Evolutionary conservation across 1,284 basidiomycete genomes (phyloP).

Genomic region (Sporisorium graminicola): DNA sequence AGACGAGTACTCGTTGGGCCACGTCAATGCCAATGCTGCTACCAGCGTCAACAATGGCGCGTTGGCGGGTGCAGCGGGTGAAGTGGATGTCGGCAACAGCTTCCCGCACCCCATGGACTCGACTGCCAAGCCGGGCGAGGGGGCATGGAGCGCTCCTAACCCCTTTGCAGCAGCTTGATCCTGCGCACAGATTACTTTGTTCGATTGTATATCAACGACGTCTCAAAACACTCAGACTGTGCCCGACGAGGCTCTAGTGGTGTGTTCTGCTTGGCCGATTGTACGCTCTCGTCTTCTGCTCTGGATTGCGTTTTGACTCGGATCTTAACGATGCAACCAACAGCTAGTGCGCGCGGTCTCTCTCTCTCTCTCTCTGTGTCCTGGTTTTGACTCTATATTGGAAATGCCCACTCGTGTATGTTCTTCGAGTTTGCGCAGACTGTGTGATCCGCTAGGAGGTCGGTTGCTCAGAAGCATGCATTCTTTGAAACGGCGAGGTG

Average conservation of each 20-base stretch:
- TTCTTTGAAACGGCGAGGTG: no score
- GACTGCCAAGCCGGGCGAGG: conserved; percentile 43
- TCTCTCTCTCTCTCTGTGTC: no score
- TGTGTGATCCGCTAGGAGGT: neutral
- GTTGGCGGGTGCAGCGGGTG: conserved; percentile 4
- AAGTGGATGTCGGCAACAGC: neutral
- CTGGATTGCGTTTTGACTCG: no score
- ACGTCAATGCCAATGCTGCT: conserved; percentile 7
- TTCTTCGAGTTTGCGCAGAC: neutral
- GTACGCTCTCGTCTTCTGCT: neutral
- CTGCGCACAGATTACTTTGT: neutral
- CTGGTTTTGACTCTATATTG: neutral
- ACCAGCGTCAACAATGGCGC: conserved; percentile 11
- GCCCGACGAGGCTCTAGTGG: no score
- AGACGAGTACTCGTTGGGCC: conserved; percentile 30
- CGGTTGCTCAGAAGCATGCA: no score
- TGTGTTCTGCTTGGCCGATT: neutral
- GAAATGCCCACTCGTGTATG: neutral
- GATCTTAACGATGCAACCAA: no score
- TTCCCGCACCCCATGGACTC: conserved; percentile 47
- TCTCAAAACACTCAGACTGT: no score
- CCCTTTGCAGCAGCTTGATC: conserved; percentile 38
- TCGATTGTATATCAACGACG: neutral
- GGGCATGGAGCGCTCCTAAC: conserved; percentile 42
- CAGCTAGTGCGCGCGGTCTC: no score